Evolutionary conservation across 2,329 filamentous ascomycete species (phyloP).

Genomic region (Cryoendolithus antarcticus): DNA sequence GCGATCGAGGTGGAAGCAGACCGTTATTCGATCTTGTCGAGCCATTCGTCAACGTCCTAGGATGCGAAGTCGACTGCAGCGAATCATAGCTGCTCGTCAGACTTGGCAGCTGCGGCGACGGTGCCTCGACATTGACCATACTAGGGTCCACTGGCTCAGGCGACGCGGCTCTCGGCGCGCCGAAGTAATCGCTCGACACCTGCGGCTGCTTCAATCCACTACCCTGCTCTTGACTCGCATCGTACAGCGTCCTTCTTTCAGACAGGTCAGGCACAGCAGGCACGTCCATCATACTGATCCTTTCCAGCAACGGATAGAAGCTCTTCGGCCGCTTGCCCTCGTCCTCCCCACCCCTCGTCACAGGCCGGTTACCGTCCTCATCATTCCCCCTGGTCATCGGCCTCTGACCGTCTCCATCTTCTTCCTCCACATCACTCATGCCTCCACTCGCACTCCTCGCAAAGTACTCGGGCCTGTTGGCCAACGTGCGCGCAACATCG

Average conservation of each 20-base stretch:
- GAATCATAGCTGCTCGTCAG: slow-evolving; percentile 24
- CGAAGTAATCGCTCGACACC: slow-evolving; percentile 31
- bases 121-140: slow-evolving; percentile 28
- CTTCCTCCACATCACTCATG: slow-evolving; percentile 21
- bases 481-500: slow-evolving; percentile 71
- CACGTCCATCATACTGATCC: too few relatives aligned
- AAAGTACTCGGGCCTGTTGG: slow-evolving; percentile 66
- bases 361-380: too few relatives aligned
- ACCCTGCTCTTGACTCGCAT: too few relatives aligned
- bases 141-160: slow-evolving; percentile 33
- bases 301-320: too few relatives aligned
- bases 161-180: slow-evolving; percentile 31
- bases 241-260: too few relatives aligned
- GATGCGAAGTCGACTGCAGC: slow-evolving; percentile 23
- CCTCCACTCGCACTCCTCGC: slow-evolving; percentile 38
- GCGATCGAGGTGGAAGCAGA: slow-evolving; percentile 21
- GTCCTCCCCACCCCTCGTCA: too few relatives aligned
- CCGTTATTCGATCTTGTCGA: slow-evolving; percentile 14
- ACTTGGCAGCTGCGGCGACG: slow-evolving; percentile 27
- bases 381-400: too few relatives aligned
- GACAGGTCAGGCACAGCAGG: too few relatives aligned
- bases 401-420: too few relatives aligned
- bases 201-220: background rate
- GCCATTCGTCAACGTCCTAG: slow-evolving; percentile 29
- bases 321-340: too few relatives aligned